A percentile compares a stretch with the other conserved stretches of the same genome.
phyloP scores from a whole-genome alignment of 139 green algal genomes.

The Chlamydomonas asymmetrica region DNA sequence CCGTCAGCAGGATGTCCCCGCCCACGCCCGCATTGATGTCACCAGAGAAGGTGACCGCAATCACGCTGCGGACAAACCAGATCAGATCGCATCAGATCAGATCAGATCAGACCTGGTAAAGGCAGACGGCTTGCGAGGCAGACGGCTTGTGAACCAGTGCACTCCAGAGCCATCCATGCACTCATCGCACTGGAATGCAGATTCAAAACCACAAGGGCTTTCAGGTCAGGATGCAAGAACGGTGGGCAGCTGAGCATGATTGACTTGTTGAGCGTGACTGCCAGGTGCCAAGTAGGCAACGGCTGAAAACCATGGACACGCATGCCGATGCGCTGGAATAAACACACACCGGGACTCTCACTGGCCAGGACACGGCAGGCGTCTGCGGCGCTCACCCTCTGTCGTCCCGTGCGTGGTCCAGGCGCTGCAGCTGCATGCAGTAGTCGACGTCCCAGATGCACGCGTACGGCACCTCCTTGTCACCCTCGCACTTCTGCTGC shows the following conservation, averaged over 20 bases:
- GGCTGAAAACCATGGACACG: slow-evolving; percentile 1
- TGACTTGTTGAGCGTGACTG: too few species aligned
- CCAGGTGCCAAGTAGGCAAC: too few species aligned
- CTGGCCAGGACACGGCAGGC: slow-evolving; percentile 12
- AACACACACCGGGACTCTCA: not conserved
- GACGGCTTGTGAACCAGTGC: too few species aligned
- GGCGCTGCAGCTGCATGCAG: slow-evolving; percentile 53
- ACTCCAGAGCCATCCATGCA: too few species aligned
- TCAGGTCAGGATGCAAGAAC: too few species aligned
- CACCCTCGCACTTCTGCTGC: slow-evolving; percentile 49
- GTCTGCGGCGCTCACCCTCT: slow-evolving; percentile 25
- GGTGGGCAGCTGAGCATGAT: too few species aligned
- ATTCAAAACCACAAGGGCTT: too few species aligned
- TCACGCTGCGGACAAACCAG: slow-evolving; percentile 20
- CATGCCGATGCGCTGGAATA: not conserved
- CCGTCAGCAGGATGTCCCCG: slow-evolving; percentile 38
- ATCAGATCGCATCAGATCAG: too few species aligned
- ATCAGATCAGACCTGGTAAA: too few species aligned
- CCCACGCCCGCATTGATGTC: slow-evolving; percentile 7
- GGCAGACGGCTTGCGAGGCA: too few species aligned
- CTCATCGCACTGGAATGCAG: too few species aligned
- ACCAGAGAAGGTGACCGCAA: slow-evolving; percentile 17
- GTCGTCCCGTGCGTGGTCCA: slow-evolving; percentile 50
- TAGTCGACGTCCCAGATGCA: slow-evolving; percentile 61
- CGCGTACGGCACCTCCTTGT: slow-evolving; percentile 43